Evolutionary conservation across 2,329 filamentous ascomycete species (phyloP).

Genomic region (Colletotrichum tabaci): DNA sequence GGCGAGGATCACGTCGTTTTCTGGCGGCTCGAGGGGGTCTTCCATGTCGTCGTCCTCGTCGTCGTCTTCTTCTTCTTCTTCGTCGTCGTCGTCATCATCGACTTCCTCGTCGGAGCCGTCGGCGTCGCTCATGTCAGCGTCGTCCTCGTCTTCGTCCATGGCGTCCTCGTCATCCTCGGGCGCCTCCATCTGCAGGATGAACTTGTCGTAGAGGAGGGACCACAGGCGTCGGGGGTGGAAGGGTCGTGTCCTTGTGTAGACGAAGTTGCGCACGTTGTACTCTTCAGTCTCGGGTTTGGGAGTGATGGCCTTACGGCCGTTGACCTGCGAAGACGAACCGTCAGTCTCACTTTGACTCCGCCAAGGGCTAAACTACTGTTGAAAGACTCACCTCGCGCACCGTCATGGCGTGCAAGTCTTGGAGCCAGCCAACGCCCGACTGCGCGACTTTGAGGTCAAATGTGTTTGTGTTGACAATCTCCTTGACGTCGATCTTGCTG

Average conservation of each 20-base stretch:
- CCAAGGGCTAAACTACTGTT: slow-evolving; percentile 25
- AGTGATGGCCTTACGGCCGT: slow-evolving; percentile 67
- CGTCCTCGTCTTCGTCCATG: slow-evolving; percentile 48
- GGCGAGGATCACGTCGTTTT: slow-evolving; percentile 63
- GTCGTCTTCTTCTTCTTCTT: slow-evolving; percentile 45
- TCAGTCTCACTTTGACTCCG: slow-evolving; percentile 43
- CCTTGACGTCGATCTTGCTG: slow-evolving; percentile 71
- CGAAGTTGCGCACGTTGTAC: slow-evolving; percentile 80
- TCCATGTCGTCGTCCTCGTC: slow-evolving; percentile 46
- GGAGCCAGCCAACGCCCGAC: slow-evolving; percentile 78
- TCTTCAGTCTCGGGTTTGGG: slow-evolving; percentile 81
- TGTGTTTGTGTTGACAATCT: slow-evolving; percentile 76
- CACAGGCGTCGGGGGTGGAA: slow-evolving; percentile 65
- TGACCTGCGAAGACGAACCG: slow-evolving; percentile 50
- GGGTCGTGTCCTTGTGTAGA: slow-evolving; percentile 74
- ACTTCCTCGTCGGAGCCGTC: slow-evolving; percentile 40
- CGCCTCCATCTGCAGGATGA: slow-evolving; percentile 65
- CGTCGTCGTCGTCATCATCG: slow-evolving; percentile 48
- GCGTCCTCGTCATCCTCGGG: slow-evolving; percentile 49
- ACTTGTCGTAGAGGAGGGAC: slow-evolving; percentile 63
- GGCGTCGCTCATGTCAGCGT: slow-evolving; percentile 50
- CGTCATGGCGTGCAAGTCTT: slow-evolving; percentile 78
- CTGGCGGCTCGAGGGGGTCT: slow-evolving; percentile 51
- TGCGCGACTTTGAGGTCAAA: slow-evolving; percentile 77
- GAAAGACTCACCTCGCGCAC: slow-evolving; percentile 64